phyloP scores from a whole-genome alignment of 352 stramenopile species.

The Phytopythium montanum region DNA sequence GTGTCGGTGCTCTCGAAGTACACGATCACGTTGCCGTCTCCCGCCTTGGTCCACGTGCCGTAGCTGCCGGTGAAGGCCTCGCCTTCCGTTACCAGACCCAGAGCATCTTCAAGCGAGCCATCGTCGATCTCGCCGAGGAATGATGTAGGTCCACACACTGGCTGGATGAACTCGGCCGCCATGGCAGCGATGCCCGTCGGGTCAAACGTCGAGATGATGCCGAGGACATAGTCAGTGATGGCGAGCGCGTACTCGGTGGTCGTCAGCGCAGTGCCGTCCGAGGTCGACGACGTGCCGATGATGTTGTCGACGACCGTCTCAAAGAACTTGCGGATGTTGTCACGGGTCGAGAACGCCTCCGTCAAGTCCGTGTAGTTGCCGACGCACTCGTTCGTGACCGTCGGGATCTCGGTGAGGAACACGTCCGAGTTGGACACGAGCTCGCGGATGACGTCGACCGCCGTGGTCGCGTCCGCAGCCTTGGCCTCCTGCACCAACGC shows the following conservation, averaged over 20 bases:
- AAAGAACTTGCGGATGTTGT: slow-evolving; percentile 47
- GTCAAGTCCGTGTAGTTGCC: slow-evolving; percentile 18
- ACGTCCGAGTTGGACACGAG: slow-evolving; percentile 35
- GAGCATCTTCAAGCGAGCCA: slow-evolving; percentile 28
- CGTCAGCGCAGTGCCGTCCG: slow-evolving; percentile 25
- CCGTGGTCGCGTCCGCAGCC: slow-evolving; percentile 14
- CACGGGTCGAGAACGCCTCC: slow-evolving; percentile 38
- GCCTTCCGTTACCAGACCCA: slow-evolving; percentile 35
- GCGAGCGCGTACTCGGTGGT: slow-evolving; percentile 34
- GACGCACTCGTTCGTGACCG: slow-evolving; percentile 40
- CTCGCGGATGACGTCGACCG: slow-evolving; percentile 36
- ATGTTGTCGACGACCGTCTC: slow-evolving; percentile 56
- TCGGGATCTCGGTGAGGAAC: slow-evolving; percentile 42
- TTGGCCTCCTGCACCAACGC: slow-evolving; percentile 38
- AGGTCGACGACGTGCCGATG: slow-evolving; percentile 26
- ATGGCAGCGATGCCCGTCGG: slow-evolving; percentile 42
- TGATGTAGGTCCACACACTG: slow-evolving; percentile 50
- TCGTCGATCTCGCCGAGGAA: slow-evolving; percentile 59
- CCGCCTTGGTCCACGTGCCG: slow-evolving; percentile 38
- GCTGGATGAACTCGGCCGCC: slow-evolving; percentile 50
- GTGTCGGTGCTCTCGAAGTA: slow-evolving; percentile 39
- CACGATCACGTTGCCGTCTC: slow-evolving; percentile 32
- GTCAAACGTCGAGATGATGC: slow-evolving; percentile 40
- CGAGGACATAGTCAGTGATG: slow-evolving; percentile 36
- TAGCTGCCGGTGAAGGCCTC: slow-evolving; percentile 39